These are phyloP conservation scores for Gautieria morchelliformis DNA, from an alignment of 768 basidiomycete genomes.

Conservation along the genomic window DNA sequence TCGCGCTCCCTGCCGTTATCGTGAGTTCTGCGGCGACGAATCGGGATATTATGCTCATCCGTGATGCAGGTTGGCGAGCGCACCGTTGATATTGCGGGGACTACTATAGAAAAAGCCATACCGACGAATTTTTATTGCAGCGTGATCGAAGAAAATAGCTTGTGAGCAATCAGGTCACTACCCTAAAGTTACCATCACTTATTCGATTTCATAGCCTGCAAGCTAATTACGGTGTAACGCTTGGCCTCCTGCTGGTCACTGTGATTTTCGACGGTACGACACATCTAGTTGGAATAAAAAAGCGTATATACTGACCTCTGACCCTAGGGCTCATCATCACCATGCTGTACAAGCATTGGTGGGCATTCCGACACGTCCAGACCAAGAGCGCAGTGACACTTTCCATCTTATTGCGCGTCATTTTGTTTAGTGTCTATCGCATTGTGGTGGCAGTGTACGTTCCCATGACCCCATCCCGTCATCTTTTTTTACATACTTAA, in stretches of 20 bases:
- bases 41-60: neutral
- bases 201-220: neutral
- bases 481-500: neutral
- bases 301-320: neutral
- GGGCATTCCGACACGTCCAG: neutral
- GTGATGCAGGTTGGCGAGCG: neutral
- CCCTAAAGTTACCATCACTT: neutral
- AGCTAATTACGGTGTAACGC: neutral
- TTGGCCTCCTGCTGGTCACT: slow-evolving; percentile 1
- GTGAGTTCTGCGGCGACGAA: neutral
- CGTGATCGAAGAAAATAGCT: neutral
- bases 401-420: neutral
- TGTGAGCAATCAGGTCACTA: neutral
- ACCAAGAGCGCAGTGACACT: neutral
- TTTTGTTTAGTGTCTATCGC: neutral
- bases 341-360: slow-evolving; percentile 1
- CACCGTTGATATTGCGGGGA: neutral
- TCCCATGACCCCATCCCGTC: neutral
- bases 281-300: neutral
- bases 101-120: neutral
- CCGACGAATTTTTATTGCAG: slow-evolving; percentile 6
- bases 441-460: slow-evolving; percentile 1
- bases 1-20: neutral
- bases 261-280: slow-evolving; percentile 4
- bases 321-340: neutral